Conservation (phyloP, 164 flowering plant species). For the Nelumbo lutea region DNA sequence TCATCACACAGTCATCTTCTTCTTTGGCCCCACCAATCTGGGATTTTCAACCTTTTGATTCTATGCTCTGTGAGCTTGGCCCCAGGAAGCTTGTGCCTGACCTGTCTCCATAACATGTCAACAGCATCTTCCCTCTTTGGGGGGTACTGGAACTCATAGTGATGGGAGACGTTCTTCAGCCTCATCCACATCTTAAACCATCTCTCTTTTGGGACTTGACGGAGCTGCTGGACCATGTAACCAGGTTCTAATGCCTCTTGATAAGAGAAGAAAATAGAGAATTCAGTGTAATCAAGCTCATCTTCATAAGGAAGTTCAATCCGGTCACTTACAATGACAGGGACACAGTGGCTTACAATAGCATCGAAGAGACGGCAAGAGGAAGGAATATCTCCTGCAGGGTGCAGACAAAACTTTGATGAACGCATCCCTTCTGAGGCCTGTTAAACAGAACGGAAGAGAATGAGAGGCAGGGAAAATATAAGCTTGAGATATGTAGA, state of each 20-base stretch:
- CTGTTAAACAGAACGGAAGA: slow-evolving; percentile 31
- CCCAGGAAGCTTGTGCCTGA: slow-evolving; percentile 67
- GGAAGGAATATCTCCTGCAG: slow-evolving; percentile 98
- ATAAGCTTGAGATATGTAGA: background rate
- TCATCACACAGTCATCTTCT: slow-evolving; percentile 15
- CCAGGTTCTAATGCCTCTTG: slow-evolving; percentile 67
- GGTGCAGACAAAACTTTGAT: slow-evolving; percentile 91
- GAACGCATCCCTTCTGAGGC: slow-evolving; percentile 78
- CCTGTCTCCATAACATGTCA: slow-evolving; percentile 92
- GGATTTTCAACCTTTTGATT: slow-evolving; percentile 61
- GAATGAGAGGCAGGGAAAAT: background rate
- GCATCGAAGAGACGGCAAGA: slow-evolving; percentile 58
- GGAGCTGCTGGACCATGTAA: slow-evolving; percentile 53
- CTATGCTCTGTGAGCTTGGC: slow-evolving; percentile 67
- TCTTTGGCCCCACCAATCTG: slow-evolving; percentile 74
- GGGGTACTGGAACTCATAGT: slow-evolving; percentile 81
- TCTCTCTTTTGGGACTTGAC: slow-evolving; percentile 48
- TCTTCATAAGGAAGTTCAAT: slow-evolving; percentile 94
- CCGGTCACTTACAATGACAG: slow-evolving; percentile 88
- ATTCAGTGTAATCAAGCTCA: slow-evolving; percentile 74
- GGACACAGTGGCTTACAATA: slow-evolving; percentile 65
- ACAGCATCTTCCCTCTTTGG: slow-evolving; percentile 78
- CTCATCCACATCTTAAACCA: slow-evolving; percentile 85
- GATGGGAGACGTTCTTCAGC: slow-evolving; percentile 68
- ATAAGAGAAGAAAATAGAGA: slow-evolving; percentile 67